Evolutionary conservation across 495 filamentous ascomycete species (phyloP).

Genomic region (Lasiosphaeria hispida): DNA sequence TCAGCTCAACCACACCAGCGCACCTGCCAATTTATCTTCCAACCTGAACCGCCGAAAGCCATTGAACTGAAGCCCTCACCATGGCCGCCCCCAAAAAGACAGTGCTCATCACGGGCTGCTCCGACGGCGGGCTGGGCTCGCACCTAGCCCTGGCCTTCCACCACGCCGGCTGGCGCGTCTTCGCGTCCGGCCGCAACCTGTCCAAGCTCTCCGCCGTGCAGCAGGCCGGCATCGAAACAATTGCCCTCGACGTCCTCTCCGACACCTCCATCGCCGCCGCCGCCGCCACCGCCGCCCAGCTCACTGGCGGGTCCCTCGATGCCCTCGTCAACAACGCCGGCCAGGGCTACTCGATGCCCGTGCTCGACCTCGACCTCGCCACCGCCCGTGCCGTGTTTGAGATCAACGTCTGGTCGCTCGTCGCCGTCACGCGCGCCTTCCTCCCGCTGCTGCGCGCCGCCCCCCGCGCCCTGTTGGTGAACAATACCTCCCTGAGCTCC

Average conservation of each 20-base stretch:
- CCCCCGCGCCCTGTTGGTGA: not conserved
- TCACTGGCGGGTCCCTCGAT: constrained; percentile 41
- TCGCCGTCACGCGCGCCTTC: constrained; percentile 56
- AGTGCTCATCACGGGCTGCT: constrained; percentile 52
- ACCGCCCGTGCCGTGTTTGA: constrained; percentile 47
- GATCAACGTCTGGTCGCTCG: constrained; percentile 51
- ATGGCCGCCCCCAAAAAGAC: not conserved
- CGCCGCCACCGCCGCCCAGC: not conserved
- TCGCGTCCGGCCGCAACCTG: constrained; percentile 39
- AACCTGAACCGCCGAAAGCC: too few relatives aligned
- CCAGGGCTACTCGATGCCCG: constrained; percentile 38
- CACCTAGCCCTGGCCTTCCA: constrained; percentile 42
- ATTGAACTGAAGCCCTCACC: too few relatives aligned
- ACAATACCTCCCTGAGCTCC: not conserved
- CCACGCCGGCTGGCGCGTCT: constrained; percentile 37
- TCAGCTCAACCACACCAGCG: too few relatives aligned
- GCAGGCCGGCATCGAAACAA: not conserved
- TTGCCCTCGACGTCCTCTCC: constrained; percentile 19
- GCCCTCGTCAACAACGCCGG: constrained; percentile 59
- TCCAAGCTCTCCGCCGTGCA: constrained; percentile 29
- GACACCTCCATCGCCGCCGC: constrained; percentile 11
- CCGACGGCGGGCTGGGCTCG: constrained; percentile 43
- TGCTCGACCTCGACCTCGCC: constrained; percentile 47
- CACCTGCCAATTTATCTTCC: too few relatives aligned
- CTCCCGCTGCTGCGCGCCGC: constrained; percentile 41